phyloP scores from a whole-genome alignment of 2,329 filamentous ascomycete genomes.

The Alternaria triticina region DNA sequence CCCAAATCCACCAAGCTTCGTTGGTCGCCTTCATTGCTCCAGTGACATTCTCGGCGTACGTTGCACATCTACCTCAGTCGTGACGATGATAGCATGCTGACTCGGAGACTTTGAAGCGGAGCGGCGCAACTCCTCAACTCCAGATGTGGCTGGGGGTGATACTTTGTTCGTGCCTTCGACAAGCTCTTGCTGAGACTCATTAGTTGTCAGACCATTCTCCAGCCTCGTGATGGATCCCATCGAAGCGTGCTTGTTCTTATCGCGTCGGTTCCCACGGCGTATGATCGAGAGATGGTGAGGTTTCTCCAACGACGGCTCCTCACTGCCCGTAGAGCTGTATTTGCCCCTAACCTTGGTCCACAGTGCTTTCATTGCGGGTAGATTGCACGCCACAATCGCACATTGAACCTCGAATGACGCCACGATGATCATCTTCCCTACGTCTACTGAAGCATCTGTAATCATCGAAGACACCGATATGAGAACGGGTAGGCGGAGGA shows the following conservation, averaged over 20 bases:
- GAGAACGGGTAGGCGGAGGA: not conserved
- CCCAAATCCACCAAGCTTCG: too few relatives aligned
- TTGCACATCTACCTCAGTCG: not conserved
- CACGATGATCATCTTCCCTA: not conserved
- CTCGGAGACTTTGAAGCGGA: too few relatives aligned
- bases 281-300: not conserved
- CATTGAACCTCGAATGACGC: slow-evolving; percentile 6
- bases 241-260: not conserved
- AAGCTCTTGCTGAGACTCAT: slow-evolving; percentile 3
- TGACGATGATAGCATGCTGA: too few relatives aligned
- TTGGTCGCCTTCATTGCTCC: too few relatives aligned
- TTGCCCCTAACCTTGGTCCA: not conserved
- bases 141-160: too few relatives aligned
- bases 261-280: too few relatives aligned
- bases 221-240: not conserved
- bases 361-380: slow-evolving; percentile 2
- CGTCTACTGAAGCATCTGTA: not conserved
- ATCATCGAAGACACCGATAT: not conserved
- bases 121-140: too few relatives aligned
- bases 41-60: too few relatives aligned
- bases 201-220: not conserved
- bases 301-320: not conserved
- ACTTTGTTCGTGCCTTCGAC: too few relatives aligned
- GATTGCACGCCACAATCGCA: slow-evolving; percentile 4
- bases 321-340: not conserved